These are phyloP conservation scores for Boechera stricta DNA, from an alignment of 345 rosid genomes.

Conservation along the genomic window DNA sequence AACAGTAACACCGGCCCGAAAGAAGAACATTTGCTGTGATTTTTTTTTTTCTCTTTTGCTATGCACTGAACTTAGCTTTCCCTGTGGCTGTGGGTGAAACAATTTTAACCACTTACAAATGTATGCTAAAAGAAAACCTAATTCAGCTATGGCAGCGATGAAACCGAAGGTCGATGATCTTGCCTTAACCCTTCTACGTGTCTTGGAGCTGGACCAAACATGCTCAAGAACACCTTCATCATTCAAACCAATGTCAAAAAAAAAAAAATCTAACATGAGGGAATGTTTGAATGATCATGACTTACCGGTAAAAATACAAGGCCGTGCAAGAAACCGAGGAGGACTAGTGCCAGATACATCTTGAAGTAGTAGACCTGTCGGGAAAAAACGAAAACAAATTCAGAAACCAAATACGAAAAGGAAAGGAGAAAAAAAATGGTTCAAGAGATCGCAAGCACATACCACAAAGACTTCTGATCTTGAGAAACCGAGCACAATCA, in stretches of 20 bases:
- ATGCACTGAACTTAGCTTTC: constrained; percentile 1
- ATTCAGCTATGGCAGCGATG: constrained; percentile 49
- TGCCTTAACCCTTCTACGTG: constrained; percentile 61
- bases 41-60: neutral
- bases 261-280: neutral
- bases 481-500: constrained; percentile 92
- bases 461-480: constrained; percentile 98
- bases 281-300: constrained; percentile 19
- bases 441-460: constrained; percentile 29
- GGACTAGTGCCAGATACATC: constrained; percentile 94
- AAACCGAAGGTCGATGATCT: constrained; percentile 71
- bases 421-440: neutral
- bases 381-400: neutral
- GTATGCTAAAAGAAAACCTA: neutral
- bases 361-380: constrained; percentile 92
- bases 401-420: neutral
- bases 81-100: constrained; percentile 11
- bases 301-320: constrained; percentile 94
- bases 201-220: constrained; percentile 94
- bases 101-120: constrained; percentile 31
- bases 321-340: constrained; percentile 95
- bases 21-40: neutral
- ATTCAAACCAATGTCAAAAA: neutral
- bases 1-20: no score
- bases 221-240: constrained; percentile 83